Evolutionary conservation across 2,329 filamentous ascomycete species (phyloP).

Genomic region (Penicillium fuscoglaucum): DNA sequence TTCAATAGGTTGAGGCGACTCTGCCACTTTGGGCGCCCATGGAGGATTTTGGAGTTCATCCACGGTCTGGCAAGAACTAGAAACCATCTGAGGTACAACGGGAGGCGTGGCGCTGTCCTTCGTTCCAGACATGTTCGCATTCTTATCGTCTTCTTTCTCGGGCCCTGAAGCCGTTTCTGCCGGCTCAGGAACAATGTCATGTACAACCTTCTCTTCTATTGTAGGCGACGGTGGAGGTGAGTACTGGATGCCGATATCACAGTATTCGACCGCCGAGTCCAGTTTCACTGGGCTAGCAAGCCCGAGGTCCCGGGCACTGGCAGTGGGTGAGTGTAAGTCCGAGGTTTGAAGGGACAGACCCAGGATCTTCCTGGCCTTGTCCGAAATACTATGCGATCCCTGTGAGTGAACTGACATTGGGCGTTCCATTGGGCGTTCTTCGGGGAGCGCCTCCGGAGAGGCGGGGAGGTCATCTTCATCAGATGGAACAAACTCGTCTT

Average conservation of each 20-base stretch:
- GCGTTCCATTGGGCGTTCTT: slow-evolving; percentile 46
- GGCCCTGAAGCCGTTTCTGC: slow-evolving; percentile 1
- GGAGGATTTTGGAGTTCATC: slow-evolving; percentile 39
- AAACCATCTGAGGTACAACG: slow-evolving; percentile 39
- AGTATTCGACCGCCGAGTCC: slow-evolving; percentile 56
- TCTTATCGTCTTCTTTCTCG: background rate
- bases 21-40: slow-evolving; percentile 35
- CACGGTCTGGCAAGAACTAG: slow-evolving; percentile 46
- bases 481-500: slow-evolving; percentile 63
- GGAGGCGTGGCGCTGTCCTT: slow-evolving; percentile 37
- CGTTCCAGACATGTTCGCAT: slow-evolving; percentile 12
- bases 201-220: slow-evolving; percentile 21
- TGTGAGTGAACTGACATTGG: slow-evolving; percentile 44
- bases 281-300: slow-evolving; percentile 52
- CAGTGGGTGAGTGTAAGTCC: slow-evolving; percentile 26
- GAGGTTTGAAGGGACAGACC: slow-evolving; percentile 43
- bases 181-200: slow-evolving; percentile 26
- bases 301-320: slow-evolving; percentile 26
- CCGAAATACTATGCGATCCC: slow-evolving; percentile 35
- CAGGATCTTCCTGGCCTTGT: slow-evolving; percentile 49
- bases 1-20: slow-evolving; percentile 19
- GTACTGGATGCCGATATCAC: slow-evolving; percentile 76
- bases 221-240: slow-evolving; percentile 76
- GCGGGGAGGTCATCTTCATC: slow-evolving; percentile 69
- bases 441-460: slow-evolving; percentile 45